Evolutionary conservation across 495 filamentous ascomycete species (phyloP), one percentile per base, ranked within the genome.

Genomic region (Aspergillus leporis): DNA sequence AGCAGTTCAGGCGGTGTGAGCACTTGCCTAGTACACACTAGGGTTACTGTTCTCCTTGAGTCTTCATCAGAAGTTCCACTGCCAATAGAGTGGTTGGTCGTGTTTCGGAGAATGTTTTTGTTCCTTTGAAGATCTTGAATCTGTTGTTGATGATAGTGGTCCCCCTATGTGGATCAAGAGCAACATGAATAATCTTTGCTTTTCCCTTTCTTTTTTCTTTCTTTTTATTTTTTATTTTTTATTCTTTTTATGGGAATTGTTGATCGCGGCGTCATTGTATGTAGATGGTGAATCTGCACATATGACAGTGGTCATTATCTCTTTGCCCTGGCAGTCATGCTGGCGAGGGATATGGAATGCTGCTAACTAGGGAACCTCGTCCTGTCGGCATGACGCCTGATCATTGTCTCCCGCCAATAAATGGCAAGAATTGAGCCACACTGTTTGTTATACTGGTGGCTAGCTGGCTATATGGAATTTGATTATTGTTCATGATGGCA

Each of bases 261-360:
- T 28, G 3, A 28, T 28, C 25, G 25, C 25, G 6, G 25, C 25
- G 25, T 28, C 25, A 28, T 28, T 28, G 25, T 28, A 28, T 6
- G 25, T 28, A 28, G 25, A 28, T 28, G 25, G 3, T 28, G 3
- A 28, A 6, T 21, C n/a, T 4, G 16, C 4, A 2, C 4, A 2
- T 22, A 30, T n/a, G 47, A 13, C 28, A 4, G 5, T 50, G 23
- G 47, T 28, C 5, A 3, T 4, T 19, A 51, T 51, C 16, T 30
- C 49, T 22, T 13, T 32, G 41, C 43, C 53, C 47, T 25, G 53
- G 31, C 43, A 62, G 63, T 51, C 49, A 61, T 64, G 56, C 41
- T 62, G 59, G 51, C 59, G 18, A 67, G 61, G 65, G 53, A 62
- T 60, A 25, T 21, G 56, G 64, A 63, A 67, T 67, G 61, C 51